These are phyloP conservation scores for Fistulifera pelliculosa DNA, from an alignment of 108 stramenopile species.

Conservation along the genomic window DNA sequence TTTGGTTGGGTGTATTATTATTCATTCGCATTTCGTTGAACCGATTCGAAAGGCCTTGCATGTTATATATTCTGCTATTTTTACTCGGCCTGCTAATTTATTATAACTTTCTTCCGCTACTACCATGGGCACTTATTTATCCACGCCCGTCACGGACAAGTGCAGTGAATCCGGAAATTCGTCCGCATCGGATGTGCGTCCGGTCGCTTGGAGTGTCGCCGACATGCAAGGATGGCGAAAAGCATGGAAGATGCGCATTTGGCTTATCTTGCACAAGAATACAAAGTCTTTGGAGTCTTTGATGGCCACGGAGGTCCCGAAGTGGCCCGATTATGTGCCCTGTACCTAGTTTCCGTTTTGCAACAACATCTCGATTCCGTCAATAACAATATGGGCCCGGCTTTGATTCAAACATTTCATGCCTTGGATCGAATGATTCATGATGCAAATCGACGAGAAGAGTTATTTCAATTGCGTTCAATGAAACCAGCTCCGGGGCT, in stretches of 20 bases:
- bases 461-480: conserved; percentile 20
- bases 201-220: conserved; percentile 66
- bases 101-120: not conserved
- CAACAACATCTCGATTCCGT: conserved; percentile 22
- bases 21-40: too few relatives aligned
- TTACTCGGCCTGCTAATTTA: too few relatives aligned
- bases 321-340: conserved; percentile 81
- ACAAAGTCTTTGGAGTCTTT: conserved; percentile 85
- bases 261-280: conserved; percentile 40
- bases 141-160: conserved; percentile 69
- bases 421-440: conserved; percentile 76
- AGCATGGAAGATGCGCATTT: conserved; percentile 97
- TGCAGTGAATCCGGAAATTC: conserved; percentile 36
- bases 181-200: conserved; percentile 18
- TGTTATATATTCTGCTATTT: too few relatives aligned
- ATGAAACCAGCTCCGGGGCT: conserved; percentile 26
- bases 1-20: too few relatives aligned
- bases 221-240: conserved; percentile 98
- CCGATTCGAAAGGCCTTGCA: too few relatives aligned
- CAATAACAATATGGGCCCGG: conserved; percentile 36
- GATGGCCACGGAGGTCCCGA: conserved; percentile 93
- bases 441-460: conserved; percentile 33
- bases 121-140: conserved; percentile 81
- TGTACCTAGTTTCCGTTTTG: conserved; percentile 74
- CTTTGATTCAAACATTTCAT: conserved; percentile 63